phyloP scores from a whole-genome alignment of 176 grass and related monocot genomes.

The Tuctoria greenei region DNA sequence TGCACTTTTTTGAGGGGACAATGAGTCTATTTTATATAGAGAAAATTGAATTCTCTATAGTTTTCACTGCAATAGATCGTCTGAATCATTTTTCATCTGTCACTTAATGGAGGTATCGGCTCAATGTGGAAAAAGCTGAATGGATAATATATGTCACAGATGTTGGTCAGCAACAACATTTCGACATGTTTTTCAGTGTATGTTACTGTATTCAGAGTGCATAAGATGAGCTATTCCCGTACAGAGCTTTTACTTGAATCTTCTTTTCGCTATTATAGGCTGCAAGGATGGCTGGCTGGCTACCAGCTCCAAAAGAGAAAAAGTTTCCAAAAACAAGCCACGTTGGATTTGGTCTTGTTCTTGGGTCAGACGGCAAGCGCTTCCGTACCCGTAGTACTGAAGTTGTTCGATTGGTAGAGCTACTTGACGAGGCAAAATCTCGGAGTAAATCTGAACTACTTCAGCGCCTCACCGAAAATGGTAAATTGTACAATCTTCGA shows the following conservation, averaged over 20 bases:
- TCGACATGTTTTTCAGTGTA: constrained; percentile 92
- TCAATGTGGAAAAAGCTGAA: constrained; percentile 78
- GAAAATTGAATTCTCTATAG: too few relatives aligned
- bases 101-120: constrained; percentile 63
- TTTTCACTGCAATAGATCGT: too few relatives aligned
- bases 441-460: constrained; percentile 71
- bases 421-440: constrained; percentile 89
- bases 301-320: constrained; percentile 58
- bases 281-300: constrained; percentile 77
- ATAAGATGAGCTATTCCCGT: too few relatives aligned
- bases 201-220: not conserved
- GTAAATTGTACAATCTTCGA: constrained; percentile 25
- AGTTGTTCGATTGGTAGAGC: constrained; percentile 77
- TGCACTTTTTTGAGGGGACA: too few relatives aligned
- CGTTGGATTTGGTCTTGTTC: constrained; percentile 94
- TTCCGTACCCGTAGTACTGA: constrained; percentile 81
- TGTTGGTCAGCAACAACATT: constrained; percentile 94
- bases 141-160: constrained; percentile 98
- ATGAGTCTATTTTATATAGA: too few relatives aligned
- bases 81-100: too few relatives aligned
- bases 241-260: not conserved
- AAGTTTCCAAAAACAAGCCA: constrained; percentile 69
- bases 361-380: constrained; percentile 89
- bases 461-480: constrained; percentile 71
- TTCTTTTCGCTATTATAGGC: constrained; percentile 38